Evolutionary conservation across 495 filamentous ascomycete genomes (phyloP).

Genomic region (Penicillium roqueforti): DNA sequence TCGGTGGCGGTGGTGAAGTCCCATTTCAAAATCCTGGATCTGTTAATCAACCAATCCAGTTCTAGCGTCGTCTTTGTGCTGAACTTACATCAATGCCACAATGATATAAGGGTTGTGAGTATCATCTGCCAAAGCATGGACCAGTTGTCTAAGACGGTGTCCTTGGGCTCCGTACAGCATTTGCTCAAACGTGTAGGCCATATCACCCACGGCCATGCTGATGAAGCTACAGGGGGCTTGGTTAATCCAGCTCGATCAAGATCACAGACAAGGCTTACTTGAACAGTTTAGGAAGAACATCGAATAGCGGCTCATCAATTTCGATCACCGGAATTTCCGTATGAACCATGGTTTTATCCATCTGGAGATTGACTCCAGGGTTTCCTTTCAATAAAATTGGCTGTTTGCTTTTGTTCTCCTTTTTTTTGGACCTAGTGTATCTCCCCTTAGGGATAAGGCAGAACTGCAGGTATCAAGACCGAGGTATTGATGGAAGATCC

Average conservation of each 20-base stretch:
- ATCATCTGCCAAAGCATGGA: constrained; percentile 58
- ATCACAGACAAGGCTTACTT: constrained; percentile 39
- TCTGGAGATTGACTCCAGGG: neutral
- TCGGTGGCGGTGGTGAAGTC: constrained; percentile 57
- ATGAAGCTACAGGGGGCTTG: constrained; percentile 10
- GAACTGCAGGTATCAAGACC: constrained; percentile 7
- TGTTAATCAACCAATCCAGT: neutral
- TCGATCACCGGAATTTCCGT: constrained; percentile 57
- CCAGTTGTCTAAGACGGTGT: constrained; percentile 58
- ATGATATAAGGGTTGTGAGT: constrained; percentile 72
- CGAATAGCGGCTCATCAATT: constrained; percentile 58
- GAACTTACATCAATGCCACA: constrained; percentile 68
- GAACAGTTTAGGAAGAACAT: constrained; percentile 65
- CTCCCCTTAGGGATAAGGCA: neutral
- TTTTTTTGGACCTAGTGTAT: neutral
- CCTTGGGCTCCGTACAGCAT: constrained; percentile 63
- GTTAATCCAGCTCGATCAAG: neutral
- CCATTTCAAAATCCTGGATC: constrained; percentile 69
- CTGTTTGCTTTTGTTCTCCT: neutral
- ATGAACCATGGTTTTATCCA: constrained; percentile 19
- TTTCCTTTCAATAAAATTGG: neutral
- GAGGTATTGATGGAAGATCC: constrained; percentile 2
- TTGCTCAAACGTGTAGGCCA: constrained; percentile 75
- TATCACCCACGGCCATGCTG: constrained; percentile 59
- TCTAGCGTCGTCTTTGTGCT: neutral